phyloP scores from a whole-genome alignment of 2,329 filamentous ascomycete species.

The Calonectria hawksworthii region DNA sequence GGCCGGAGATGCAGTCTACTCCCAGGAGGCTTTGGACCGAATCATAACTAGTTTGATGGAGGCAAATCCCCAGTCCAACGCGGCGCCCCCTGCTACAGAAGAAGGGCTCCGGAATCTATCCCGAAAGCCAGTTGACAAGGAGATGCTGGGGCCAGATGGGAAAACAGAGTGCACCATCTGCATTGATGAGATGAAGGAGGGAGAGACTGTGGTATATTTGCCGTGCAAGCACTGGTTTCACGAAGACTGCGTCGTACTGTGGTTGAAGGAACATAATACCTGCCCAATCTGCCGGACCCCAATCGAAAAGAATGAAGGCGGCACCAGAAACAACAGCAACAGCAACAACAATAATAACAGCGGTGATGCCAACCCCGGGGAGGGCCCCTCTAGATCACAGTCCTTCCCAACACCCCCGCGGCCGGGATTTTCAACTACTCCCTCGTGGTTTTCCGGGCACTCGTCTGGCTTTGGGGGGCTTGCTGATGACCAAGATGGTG shows the following conservation, averaged over 20 bases:
- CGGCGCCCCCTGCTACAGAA: conserved; percentile 84
- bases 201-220: conserved; percentile 80
- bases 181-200: conserved; percentile 84
- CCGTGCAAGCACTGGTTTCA: conserved; percentile 98
- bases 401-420: conserved; percentile 22
- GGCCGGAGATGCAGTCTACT: conserved; percentile 87
- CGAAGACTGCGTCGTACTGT: conserved; percentile 82
- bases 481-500: background rate
- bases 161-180: conserved; percentile 95
- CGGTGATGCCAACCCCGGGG: conserved; percentile 7
- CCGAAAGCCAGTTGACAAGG: conserved; percentile 76
- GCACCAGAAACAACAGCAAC: conserved; percentile 35
- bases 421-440: background rate
- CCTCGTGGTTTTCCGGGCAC: conserved; percentile 25
- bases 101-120: conserved; percentile 81
- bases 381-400: conserved; percentile 25
- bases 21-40: conserved; percentile 89
- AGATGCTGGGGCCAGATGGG: conserved; percentile 75
- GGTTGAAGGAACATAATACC: conserved; percentile 92
- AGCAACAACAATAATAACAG: conserved; percentile 28
- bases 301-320: conserved; percentile 58
- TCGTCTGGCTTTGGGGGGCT: conserved; percentile 14
- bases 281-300: conserved; percentile 84
- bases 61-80: conserved; percentile 80
- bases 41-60: conserved; percentile 93